Evolutionary conservation across 805 yeast genomes (phyloP), one percentile per base, ranked within the genome.

Genomic region (Sugiyamaella americana): DNA sequence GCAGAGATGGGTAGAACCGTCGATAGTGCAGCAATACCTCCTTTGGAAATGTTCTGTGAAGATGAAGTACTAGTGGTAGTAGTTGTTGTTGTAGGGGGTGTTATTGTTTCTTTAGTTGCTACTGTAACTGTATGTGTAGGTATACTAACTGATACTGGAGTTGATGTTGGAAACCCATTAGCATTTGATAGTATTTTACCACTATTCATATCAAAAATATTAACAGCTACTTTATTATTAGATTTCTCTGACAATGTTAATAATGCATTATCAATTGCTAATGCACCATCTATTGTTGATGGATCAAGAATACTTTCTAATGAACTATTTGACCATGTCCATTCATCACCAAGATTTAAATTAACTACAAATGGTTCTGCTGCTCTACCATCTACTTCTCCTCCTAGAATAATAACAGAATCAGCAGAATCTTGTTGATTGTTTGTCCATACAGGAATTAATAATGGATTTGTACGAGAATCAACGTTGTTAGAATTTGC

Each of bases 321-420:
- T 17, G 11, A 58, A 50, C 43, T 59, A 57, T 30, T 49, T 34
- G 43, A 54, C 76, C 73, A 72, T 36, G 48, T 52, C 83, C 80
- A 75, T 19, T 58, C 59, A 10, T 62, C 52, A 13, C 58, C 52
- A 24, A 70, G 58, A 29, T 64, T 51, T 20, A 81, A 63, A 21
- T 55, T 54, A 3, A 76, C 71, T 55, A 72, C 63, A 8, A 58
- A 51, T 0, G 84, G 83, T 3, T 61, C 48, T 1, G 80, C 68
- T 2, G 55, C 53, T 10, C 66, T 59, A 20, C 67, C 61, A 2
- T 61, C 55, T 19, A 72, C 64, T 4, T 66, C 66, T 2, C 95
- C 94, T 3, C 93, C 93, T 11, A 83, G 48, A 39, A 82, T 70
- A 6, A 85, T 58, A 5, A 52, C 40, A 2, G 23, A 49, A 23